Evolutionary conservation across 768 basidiomycete species (phyloP).

Genomic region (Boletus insuetus): DNA sequence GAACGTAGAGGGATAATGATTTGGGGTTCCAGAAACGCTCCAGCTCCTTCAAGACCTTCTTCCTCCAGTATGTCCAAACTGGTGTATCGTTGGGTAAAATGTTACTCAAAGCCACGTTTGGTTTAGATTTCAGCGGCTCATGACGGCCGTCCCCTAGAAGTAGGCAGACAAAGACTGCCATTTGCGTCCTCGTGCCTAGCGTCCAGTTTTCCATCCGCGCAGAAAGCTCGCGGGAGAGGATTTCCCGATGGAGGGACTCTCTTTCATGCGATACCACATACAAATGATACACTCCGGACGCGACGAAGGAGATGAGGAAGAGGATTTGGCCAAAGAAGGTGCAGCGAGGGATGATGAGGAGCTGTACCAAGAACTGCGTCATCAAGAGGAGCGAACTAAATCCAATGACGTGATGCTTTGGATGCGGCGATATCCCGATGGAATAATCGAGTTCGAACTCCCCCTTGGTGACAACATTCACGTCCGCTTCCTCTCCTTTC

Average conservation of each 20-base stretch:
- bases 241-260: conserved; percentile 14
- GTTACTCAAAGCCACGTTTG: conserved; percentile 1
- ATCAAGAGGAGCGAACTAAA: conserved; percentile 26
- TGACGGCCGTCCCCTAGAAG: conserved; percentile 10
- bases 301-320: conserved; percentile 27
- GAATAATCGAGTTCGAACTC: conserved; percentile 29
- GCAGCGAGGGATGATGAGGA: conserved; percentile 30
- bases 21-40: conserved; percentile 3
- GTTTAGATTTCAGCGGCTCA: not conserved
- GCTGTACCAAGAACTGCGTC: conserved; percentile 29
- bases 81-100: conserved; percentile 30
- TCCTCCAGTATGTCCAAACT: conserved; percentile 29
- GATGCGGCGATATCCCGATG: not conserved
- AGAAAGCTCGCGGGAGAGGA: conserved; percentile 16
- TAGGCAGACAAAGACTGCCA: conserved; percentile 28
- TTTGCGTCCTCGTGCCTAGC: conserved; percentile 27
- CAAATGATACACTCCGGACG: conserved; percentile 33
- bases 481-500: conserved; percentile 27
- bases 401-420: conserved; percentile 16
- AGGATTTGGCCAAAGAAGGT: conserved; percentile 34
- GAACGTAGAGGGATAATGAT: conserved; percentile 2
- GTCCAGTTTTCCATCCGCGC: conserved; percentile 9
- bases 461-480: conserved; percentile 33
- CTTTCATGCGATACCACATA: conserved; percentile 33
- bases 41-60: conserved; percentile 21